These are phyloP conservation scores for Ceratobasidium sp. DNA, from an alignment of 1,284 basidiomycete species.

Conservation along the genomic window DNA sequence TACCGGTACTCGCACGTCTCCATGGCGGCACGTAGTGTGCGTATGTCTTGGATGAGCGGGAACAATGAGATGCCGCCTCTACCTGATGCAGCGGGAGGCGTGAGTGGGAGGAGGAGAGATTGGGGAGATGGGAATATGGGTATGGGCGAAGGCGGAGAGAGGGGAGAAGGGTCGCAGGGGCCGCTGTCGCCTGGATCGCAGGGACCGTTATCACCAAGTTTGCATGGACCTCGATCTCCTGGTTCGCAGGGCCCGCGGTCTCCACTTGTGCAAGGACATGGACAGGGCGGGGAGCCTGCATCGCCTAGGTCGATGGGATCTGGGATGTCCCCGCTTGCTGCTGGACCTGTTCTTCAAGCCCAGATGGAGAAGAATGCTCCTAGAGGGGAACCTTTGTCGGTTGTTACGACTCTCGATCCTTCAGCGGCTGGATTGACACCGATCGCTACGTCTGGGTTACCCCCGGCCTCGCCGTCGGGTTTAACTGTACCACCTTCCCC, in stretches of 20 bases:
- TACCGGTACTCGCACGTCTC: slow-evolving; percentile 76
- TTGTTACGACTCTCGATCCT: not conserved
- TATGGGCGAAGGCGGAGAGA: not conserved
- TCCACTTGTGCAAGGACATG: not conserved
- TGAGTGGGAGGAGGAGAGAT: not conserved
- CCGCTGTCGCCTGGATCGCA: slow-evolving; percentile 20
- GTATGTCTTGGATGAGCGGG: slow-evolving; percentile 21
- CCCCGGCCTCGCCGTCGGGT: slow-evolving; percentile 7
- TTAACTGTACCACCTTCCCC: slow-evolving; percentile 23
- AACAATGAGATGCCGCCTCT: slow-evolving; percentile 31
- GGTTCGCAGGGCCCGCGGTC: slow-evolving; percentile 2
- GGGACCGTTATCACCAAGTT: slow-evolving; percentile 8
- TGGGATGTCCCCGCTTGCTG: slow-evolving; percentile 24
- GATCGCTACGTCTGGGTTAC: not conserved
- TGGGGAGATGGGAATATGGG: not conserved
- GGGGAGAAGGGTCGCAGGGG: not conserved
- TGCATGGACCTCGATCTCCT: slow-evolving; percentile 10
- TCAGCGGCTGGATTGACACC: slow-evolving; percentile 7
- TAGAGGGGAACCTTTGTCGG: not conserved
- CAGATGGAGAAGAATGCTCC: slow-evolving; percentile 14
- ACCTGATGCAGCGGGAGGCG: not conserved
- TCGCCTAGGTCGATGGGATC: slow-evolving; percentile 9
- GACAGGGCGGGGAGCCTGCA: slow-evolving; percentile 5
- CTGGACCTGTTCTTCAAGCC: slow-evolving; percentile 10
- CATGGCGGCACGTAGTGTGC: slow-evolving; percentile 50